These are phyloP conservation scores for Glaciozyma antarctica DNA, from an alignment of 768 basidiomycete genomes.

Conservation along the genomic window DNA sequence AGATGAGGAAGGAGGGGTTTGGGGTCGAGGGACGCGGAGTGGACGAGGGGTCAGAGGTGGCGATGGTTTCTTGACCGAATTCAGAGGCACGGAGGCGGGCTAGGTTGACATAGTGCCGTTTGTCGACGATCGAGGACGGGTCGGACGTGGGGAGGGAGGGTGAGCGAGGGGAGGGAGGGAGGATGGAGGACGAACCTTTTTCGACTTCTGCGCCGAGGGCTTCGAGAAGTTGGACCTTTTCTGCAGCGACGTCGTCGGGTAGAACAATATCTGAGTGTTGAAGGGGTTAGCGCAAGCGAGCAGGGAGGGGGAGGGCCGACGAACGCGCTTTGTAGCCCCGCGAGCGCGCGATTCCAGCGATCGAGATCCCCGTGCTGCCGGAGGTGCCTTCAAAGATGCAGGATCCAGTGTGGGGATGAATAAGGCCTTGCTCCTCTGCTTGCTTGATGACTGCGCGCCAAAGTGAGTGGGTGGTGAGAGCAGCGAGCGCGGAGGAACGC, in stretches of 20 bases:
- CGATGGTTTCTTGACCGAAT: conserved; percentile 48
- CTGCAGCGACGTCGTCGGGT: conserved; percentile 48
- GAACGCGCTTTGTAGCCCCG: conserved; percentile 33
- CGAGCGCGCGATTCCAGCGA: conserved; percentile 69
- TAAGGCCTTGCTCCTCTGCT: conserved; percentile 70
- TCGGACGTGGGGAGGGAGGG: conserved; percentile 46
- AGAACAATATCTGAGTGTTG: conserved; percentile 16
- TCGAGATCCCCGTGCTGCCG: conserved; percentile 89
- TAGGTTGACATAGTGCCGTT: conserved; percentile 79
- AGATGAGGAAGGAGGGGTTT: conserved; percentile 15
- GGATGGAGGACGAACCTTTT: conserved; percentile 40
- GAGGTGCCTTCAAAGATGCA: conserved; percentile 96
- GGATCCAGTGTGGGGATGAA: conserved; percentile 77
- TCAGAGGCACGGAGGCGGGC: conserved; percentile 66
- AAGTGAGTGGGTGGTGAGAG: neutral
- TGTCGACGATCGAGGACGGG: conserved; percentile 94
- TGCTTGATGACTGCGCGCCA: conserved; percentile 71
- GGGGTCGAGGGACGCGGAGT: conserved; percentile 3
- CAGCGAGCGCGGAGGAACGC: neutral
- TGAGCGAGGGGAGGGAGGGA: neutral
- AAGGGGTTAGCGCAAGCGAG: neutral
- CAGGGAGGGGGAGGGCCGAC: neutral
- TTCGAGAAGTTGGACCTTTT: conserved; percentile 75
- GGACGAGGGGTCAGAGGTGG: conserved; percentile 2
- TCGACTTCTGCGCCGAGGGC: conserved; percentile 83